A percentile compares a stretch with the other conserved stretches of the same genome.
Evolutionary conservation across 805 yeast genomes (phyloP).

Genomic region (Wickerhamomyces tratensis): DNA sequence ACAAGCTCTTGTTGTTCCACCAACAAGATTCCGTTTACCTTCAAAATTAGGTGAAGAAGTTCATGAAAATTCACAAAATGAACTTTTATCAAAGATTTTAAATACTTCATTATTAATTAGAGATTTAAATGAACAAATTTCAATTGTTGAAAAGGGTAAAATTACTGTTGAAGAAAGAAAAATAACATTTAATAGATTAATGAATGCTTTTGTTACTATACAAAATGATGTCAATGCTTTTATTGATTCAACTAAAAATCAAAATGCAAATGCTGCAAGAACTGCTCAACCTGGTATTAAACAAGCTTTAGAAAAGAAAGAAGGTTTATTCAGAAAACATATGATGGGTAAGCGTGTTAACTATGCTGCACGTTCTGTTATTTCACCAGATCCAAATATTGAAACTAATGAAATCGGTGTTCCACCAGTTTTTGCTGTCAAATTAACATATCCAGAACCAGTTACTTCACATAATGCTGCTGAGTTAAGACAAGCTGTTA

Average conservation of each 20-base stretch:
- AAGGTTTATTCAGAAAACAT: constrained; percentile 95
- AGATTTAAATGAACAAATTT: constrained; percentile 80
- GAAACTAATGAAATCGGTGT: constrained; percentile 98
- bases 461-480: constrained; percentile 88
- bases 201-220: constrained; percentile 91
- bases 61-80: constrained; percentile 92
- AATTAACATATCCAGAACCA: constrained; percentile 96
- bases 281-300: constrained; percentile 88
- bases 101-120: constrained; percentile 75
- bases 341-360: constrained; percentile 99
- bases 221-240: constrained; percentile 94
- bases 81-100: constrained; percentile 69
- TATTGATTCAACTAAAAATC: constrained; percentile 86
- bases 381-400: constrained; percentile 96
- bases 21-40: constrained; percentile 96
- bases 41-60: constrained; percentile 93
- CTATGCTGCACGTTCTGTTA: constrained; percentile 97
- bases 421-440: constrained; percentile 96
- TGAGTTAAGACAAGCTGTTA: constrained; percentile 87
- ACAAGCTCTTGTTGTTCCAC: constrained; percentile 85
- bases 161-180: constrained; percentile 63
- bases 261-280: constrained; percentile 52
- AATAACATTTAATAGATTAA: constrained; percentile 74
- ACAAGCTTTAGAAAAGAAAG: constrained; percentile 96
- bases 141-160: constrained; percentile 47